phyloP scores from a whole-genome alignment of 2,329 filamentous ascomycete species.

The Fusarium sororula region DNA sequence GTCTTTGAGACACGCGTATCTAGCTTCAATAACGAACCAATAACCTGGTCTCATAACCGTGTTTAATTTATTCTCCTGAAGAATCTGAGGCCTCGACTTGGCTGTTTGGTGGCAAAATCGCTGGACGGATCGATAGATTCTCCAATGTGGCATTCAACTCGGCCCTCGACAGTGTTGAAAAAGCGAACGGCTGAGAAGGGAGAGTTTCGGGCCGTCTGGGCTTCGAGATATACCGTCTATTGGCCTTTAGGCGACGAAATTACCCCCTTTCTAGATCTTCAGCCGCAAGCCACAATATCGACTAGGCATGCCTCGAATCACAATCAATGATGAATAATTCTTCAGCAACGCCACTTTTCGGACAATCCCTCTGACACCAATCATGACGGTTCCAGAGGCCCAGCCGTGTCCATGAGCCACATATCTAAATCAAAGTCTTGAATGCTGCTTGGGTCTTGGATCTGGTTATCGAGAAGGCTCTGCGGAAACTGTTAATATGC shows the following conservation, averaged over 20 bases:
- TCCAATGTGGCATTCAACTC: accelerated
- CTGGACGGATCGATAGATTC: not conserved
- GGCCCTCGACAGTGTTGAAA: too few relatives aligned
- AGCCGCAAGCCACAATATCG: not conserved
- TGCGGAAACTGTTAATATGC: accelerated
- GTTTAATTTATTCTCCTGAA: too few relatives aligned
- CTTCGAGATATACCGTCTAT: not conserved
- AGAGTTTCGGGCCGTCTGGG: not conserved
- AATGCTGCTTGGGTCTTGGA: not conserved
- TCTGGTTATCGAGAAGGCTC: conserved; percentile 26
- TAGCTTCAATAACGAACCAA: not conserved
- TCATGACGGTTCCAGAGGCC: not conserved
- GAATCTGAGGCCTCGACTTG: not conserved
- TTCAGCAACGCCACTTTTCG: not conserved
- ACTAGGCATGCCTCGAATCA: not conserved
- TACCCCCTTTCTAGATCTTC: accelerated
- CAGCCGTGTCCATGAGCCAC: conserved; percentile 21
- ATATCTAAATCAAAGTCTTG: conserved; percentile 22
- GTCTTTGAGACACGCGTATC: not conserved
- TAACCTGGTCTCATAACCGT: accelerated
- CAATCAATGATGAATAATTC: not conserved
- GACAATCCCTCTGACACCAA: not conserved
- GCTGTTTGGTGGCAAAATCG: not conserved
- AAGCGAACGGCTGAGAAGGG: not conserved
- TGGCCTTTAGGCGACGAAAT: too few relatives aligned